Base-by-base conservation (phyloP, 805 yeast genomes). In the Starmerella asiatica region DNA sequence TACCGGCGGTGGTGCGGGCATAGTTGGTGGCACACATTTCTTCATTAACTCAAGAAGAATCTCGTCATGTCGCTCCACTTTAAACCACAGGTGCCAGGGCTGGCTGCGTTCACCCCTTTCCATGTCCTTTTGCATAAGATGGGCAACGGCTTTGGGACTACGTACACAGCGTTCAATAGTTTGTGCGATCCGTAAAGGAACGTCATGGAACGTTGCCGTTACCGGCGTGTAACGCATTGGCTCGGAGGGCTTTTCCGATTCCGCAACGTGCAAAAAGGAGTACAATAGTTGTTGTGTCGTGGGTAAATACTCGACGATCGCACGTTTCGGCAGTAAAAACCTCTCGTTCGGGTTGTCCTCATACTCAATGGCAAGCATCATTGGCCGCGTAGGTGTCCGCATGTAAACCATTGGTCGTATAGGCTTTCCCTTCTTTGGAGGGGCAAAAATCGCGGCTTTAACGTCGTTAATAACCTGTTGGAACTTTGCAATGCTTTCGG, bases 401-500 rank as follows among this genome's bases (percentile, higher is more conserved):
- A 43, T 37, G 18, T 43, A 47, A 17, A 46, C 44, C 11, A 39
- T 40, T 6, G 44, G 37, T n/a, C 34, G 24, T 7, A 15, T 20
- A 17, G 24, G 14, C 31, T 28, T 28, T 23, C 42, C 32, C 19
- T 36, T 38, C 18, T 29, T 39, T 36, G 40, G 44, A 26, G 45
- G 49, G 39, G 44, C 8, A 17, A 38, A 33, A 3, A 47, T 33
- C 1, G 44, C 44, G 0, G 46, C 73, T 45, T 79, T 69, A 0
- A 96, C 96, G 39, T 75, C 65, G 43, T 73, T 76, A 41, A 88
- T 84, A 51, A 80, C 81, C 17, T 70, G 75, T 57, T 86, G 94
- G 56, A 88, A 88, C 34, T 73, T 75, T 19, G 71, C 63, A 15
- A 88, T 79, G 56, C 84, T 88, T 5, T 69, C 75, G 4, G 73